Evolutionary conservation across 2,329 filamentous ascomycete species (phyloP).

Genomic region (Pseudopithomyces chartarum): DNA sequence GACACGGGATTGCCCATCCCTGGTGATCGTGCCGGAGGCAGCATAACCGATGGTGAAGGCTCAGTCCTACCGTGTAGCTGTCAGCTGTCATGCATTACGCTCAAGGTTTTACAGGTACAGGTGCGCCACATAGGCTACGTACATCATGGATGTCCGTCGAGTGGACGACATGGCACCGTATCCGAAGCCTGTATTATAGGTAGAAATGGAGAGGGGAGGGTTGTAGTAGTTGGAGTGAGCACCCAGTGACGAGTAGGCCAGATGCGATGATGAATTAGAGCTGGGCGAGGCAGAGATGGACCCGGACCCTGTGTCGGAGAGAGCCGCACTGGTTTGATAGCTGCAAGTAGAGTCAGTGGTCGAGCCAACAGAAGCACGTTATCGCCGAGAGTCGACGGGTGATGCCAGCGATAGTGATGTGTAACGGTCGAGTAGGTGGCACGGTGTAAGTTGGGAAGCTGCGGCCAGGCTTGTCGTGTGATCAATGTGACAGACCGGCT

Average conservation of each 20-base stretch:
- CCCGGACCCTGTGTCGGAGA: constrained; percentile 62
- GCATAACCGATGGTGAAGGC: constrained; percentile 54
- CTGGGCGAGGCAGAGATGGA: constrained; percentile 59
- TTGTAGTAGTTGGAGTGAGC: constrained; percentile 42
- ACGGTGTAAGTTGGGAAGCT: constrained; percentile 46
- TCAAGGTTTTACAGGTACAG: constrained; percentile 38
- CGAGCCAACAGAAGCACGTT: constrained; percentile 35
- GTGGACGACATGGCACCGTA: constrained; percentile 47
- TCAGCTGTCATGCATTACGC: constrained; percentile 46
- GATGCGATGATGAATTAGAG: constrained; percentile 54
- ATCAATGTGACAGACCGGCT: constrained; percentile 50
- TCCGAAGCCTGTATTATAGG: constrained; percentile 38
- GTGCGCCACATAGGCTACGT: constrained; percentile 46
- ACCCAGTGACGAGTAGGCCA: constrained; percentile 49
- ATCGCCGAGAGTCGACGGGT: constrained; percentile 30
- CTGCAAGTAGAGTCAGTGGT: constrained; percentile 51
- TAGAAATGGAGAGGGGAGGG: constrained; percentile 34
- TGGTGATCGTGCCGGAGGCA: constrained; percentile 50
- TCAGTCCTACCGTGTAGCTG: constrained; percentile 48
- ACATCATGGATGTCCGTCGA: constrained; percentile 52
- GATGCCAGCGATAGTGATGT: constrained; percentile 45
- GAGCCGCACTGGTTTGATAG: constrained; percentile 56
- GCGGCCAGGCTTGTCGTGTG: constrained; percentile 50
- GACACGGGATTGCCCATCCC: constrained; percentile 48
- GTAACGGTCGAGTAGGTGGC: constrained; percentile 45